These are phyloP conservation scores for Fomitopsis palustris DNA, from an alignment of 1,284 basidiomycete species.

Conservation along the genomic window DNA sequence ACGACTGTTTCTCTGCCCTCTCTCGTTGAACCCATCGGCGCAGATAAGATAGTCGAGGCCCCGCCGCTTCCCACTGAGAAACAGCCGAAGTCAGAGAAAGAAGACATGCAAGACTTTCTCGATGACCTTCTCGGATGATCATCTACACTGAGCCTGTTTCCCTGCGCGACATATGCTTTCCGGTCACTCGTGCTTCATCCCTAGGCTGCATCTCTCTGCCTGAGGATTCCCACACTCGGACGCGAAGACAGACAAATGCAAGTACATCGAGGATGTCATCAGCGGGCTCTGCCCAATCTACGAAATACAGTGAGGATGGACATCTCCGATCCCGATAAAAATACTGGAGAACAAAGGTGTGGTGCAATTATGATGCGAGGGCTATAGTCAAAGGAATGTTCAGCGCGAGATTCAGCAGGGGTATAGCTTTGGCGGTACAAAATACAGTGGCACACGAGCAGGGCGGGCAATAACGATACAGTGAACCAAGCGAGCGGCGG, in stretches of 20 bases:
- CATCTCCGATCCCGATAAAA: not conserved
- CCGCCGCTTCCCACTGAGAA: slow-evolving; percentile 48
- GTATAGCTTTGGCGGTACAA: not conserved
- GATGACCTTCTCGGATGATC: slow-evolving; percentile 53
- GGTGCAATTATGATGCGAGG: not conserved
- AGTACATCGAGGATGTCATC: not conserved
- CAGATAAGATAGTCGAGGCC: slow-evolving; percentile 41
- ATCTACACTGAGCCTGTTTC: not conserved
- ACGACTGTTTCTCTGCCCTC: slow-evolving; percentile 7
- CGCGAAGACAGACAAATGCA: not conserved
- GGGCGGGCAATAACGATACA: slow-evolving; percentile 10
- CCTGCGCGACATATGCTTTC: too few relatives aligned
- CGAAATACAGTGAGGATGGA: not conserved
- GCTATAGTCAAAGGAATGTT: not conserved
- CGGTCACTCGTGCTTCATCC: too few relatives aligned
- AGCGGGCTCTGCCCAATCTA: slow-evolving; percentile 1
- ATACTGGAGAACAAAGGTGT: not conserved
- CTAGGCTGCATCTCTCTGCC: not conserved
- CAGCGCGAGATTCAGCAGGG: not conserved
- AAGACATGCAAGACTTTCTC: slow-evolving; percentile 69
- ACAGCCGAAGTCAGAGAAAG: slow-evolving; percentile 44
- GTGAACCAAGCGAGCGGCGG: not conserved
- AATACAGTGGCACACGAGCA: not conserved
- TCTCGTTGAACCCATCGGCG: slow-evolving; percentile 6
- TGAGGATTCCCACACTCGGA: not conserved